These are phyloP conservation scores for Daldinia sp. DNA, from an alignment of 2,329 filamentous ascomycete species.

Conservation along the genomic window DNA sequence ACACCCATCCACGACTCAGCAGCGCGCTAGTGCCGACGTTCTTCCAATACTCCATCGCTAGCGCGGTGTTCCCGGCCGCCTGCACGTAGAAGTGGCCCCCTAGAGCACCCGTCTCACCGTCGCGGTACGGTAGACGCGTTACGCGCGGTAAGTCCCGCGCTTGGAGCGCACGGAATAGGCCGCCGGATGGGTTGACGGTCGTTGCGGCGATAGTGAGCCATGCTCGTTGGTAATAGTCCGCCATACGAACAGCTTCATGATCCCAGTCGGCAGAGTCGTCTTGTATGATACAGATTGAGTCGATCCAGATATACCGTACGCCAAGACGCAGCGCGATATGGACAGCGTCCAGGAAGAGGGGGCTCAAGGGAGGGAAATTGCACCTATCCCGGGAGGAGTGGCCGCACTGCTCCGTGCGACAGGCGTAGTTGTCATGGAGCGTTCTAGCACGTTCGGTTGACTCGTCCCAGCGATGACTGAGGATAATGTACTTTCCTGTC, in stretches of 20 bases:
- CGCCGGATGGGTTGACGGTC: neutral
- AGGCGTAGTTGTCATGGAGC: conserved; percentile 20
- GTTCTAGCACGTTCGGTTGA: conserved; percentile 22
- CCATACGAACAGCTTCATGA: conserved; percentile 26
- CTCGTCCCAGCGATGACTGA: conserved; percentile 28
- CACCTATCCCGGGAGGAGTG: neutral
- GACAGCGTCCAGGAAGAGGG: neutral
- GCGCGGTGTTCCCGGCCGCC: neutral
- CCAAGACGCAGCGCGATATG: neutral
- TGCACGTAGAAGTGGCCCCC: neutral
- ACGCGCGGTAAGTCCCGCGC: neutral
- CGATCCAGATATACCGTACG: neutral
- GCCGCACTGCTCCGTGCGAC: neutral
- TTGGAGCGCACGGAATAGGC: conserved; percentile 1
- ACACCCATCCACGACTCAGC: conserved; percentile 27
- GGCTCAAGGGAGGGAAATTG: neutral
- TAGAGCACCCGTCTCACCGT: neutral
- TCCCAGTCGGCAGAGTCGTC: conserved; percentile 10
- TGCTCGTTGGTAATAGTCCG: conserved; percentile 30
- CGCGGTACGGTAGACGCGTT: neutral
- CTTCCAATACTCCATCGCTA: conserved; percentile 20
- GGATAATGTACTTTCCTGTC: conserved; percentile 24
- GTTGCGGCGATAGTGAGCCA: conserved; percentile 28
- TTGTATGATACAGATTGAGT: neutral
- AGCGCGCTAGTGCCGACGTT: conserved; percentile 20